Conservation (phyloP, 2,329 filamentous ascomycete genomes). For the Aspergillus japonicus region DNA sequence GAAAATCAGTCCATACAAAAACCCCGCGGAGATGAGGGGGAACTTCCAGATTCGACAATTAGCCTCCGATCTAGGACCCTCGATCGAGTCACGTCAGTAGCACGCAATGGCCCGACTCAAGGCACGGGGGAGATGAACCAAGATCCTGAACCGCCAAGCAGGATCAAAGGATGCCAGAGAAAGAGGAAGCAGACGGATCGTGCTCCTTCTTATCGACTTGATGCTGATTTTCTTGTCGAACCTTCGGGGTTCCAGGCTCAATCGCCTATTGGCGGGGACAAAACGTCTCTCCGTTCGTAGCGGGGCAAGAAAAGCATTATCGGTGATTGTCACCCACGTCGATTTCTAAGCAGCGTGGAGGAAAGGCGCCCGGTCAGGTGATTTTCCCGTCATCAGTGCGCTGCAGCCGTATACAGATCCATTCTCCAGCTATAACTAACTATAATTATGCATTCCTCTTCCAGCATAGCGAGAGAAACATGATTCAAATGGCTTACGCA, state of each 20-base stretch:
- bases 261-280: slow-evolving; percentile 17
- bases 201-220: slow-evolving; percentile 14
- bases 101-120: slow-evolving; percentile 3
- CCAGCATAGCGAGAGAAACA: neutral
- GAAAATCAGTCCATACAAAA: neutral
- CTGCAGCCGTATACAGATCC: neutral
- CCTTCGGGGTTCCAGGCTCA: slow-evolving; percentile 14
- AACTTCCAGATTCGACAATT: neutral
- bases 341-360: slow-evolving; percentile 24
- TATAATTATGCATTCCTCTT: neutral
- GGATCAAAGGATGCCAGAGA: slow-evolving; percentile 4
- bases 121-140: neutral
- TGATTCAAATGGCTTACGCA: neutral
- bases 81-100: neutral
- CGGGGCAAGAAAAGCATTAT: slow-evolving; percentile 16
- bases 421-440: neutral
- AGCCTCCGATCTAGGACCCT: slow-evolving; percentile 1
- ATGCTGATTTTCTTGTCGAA: slow-evolving; percentile 17
- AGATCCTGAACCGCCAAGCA: neutral
- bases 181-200: slow-evolving; percentile 7
- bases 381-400: slow-evolving; percentile 1
- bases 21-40: slow-evolving; percentile 19
- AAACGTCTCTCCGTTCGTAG: slow-evolving; percentile 13
- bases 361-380: slow-evolving; percentile 12
- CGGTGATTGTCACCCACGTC: slow-evolving; percentile 14